Base-by-base conservation (phyloP, 768 basidiomycete species). In the Pleurotus ostreatus region DNA sequence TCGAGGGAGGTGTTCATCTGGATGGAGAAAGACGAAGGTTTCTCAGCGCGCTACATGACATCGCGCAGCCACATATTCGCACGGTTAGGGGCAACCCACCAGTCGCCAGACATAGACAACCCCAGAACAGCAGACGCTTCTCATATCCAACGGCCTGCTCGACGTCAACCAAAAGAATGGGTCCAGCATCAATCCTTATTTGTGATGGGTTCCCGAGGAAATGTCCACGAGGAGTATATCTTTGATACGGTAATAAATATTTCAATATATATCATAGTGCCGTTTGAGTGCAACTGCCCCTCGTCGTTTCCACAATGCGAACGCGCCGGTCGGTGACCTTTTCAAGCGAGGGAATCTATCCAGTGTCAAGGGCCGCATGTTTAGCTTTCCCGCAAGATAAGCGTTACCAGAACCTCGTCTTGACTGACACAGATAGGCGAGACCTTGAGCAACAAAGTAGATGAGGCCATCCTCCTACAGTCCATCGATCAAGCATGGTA, bases 1-100 rank as follows among this genome's bases (percentile, higher is more conserved):
- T 78, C 77, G 45, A 60, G 59, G 23, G 77, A 73, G 41, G 67
- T 62, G 52, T 66, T 61, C 73, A 76, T 79, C 16, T 46, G 23
- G 46, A 38, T 26, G 55, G 59, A 26, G 15, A 26, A 26, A 52
- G 40, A 18, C 44, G 7, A 46, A n/a, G 49, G 45, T 13, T 22
- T 30, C 38, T 6, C 18, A 48, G 20, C n/a, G 25, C 22, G 41
- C 22, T 7, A 13, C 15, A 16, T 18, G 13, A 30, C 9, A 26
- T 40, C 54, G 41, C n/a, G 41, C 41, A 44, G 41, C 41, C 41
- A 44, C 41, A 34, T 34, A 34, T 34, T 34, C 30, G 30, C 30
- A 34, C 30, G 30, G 30, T 34, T 34, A 34, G 30, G 30, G 30
- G 30, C 30, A 34, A 34, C 30, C 30, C 30, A 34, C 30, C 26